Evolutionary conservation across 768 basidiomycete species (phyloP).

Genomic region (Pulveroboletus ravenelii): DNA sequence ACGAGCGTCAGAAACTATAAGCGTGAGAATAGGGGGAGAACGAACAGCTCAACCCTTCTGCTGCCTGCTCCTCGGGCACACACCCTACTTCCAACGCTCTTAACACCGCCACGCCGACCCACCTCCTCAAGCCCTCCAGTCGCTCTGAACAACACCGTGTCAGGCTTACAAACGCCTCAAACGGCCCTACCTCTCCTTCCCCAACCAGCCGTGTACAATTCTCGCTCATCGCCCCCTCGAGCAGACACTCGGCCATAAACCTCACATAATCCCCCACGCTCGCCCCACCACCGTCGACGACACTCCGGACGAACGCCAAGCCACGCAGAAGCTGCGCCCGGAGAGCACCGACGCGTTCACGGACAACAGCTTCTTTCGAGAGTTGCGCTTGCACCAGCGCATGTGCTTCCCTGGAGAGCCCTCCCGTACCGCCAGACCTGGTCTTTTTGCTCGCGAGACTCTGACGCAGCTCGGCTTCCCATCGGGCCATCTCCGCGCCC

Average conservation of each 20-base stretch:
- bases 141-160: slow-evolving; percentile 69
- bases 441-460: slow-evolving; percentile 75
- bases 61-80: slow-evolving; percentile 67
- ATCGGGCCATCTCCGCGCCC: slow-evolving; percentile 83
- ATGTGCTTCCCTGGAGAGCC: slow-evolving; percentile 79
- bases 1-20: not conserved
- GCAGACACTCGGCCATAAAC: slow-evolving; percentile 51
- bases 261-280: slow-evolving; percentile 54
- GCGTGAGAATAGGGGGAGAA: not conserved
- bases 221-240: slow-evolving; percentile 58
- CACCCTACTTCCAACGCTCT: slow-evolving; percentile 61
- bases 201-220: slow-evolving; percentile 60
- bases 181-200: slow-evolving; percentile 34
- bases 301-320: slow-evolving; percentile 59
- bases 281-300: slow-evolving; percentile 45
- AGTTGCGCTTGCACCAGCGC: slow-evolving; percentile 81
- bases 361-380: slow-evolving; percentile 67
- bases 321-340: slow-evolving; percentile 60
- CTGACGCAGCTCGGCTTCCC: slow-evolving; percentile 93
- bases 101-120: slow-evolving; percentile 82
- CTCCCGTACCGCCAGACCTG: slow-evolving; percentile 32
- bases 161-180: slow-evolving; percentile 72
- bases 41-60: slow-evolving; percentile 56
- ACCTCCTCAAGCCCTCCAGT: slow-evolving; percentile 59
- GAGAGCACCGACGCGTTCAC: slow-evolving; percentile 52